Base-by-base conservation (phyloP, 129 eudicot genomes). In the Chrysanthemum makinoi region DNA sequence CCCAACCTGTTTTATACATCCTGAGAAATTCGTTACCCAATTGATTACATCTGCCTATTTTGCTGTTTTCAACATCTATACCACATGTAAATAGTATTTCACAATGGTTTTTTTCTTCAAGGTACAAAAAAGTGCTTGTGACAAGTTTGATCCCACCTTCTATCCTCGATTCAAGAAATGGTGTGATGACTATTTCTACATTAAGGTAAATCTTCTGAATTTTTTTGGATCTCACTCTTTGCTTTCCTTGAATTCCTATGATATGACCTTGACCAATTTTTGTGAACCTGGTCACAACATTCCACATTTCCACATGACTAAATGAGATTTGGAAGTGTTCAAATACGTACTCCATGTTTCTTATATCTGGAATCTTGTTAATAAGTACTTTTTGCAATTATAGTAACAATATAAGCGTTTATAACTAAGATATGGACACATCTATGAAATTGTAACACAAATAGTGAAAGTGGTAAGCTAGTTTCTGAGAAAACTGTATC, bases 151-250 rank as follows among this genome's bases (percentile, higher is more conserved):
- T 59, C 82, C 88, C 33, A 84, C 81, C 78, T 95, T 95, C 88
- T 95, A 95, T 73, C 99, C 99, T 46, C 89, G 84, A 28, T 95
- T 95, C 86, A 95, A 95, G 86, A 95, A 95, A 84, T 95, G 99
- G 99, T 95, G 99, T 80, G 99, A 90, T 84, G 97, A 95, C 75
- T 95, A 95, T 79, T 95, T 95, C 78, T 90, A 86, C 78, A 90
- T 95, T 60, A 95, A 95, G 99, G 99, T 94, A 79, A 17, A 46
- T 28, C 17, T 68, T 58, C 18, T 35, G 4, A 13, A 9, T 50
- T 74, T 33, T 71, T 33, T 9, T 75, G 66, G 10, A 39, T 64
- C 7, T 57, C 26, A 57, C 26, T 57, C 24, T 51, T 52, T 52
- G 2, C 8, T 13, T 51, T 51, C 5, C 17, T 51, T 51, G 17